Percentiles rank a stretch among this genome's conserved stretches.
These are phyloP conservation scores for Mesembryanthemum crystallinum DNA, from an alignment of 148 eudicot species.

Conservation along the genomic window DNA sequence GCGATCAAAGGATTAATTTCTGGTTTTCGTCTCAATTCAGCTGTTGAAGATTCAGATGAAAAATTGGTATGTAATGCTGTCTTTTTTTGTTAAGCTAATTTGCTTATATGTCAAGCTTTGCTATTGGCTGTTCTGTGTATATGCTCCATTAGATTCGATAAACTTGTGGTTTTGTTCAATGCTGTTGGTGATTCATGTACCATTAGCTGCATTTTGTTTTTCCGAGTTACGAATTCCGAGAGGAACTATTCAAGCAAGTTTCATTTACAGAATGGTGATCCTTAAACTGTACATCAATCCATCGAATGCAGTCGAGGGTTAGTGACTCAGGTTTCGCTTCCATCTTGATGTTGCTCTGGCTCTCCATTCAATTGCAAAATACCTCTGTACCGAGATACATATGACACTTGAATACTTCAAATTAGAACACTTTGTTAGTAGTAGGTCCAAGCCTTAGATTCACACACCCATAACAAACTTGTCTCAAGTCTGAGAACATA, in stretches of 20 bases:
- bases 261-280: not conserved
- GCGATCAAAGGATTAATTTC: constrained; percentile 32
- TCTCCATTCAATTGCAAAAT: not conserved
- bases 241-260: not conserved
- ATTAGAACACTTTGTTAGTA: not conserved
- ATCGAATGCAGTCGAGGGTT: not conserved
- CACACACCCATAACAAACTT: too few relatives aligned
- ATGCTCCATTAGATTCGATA: not conserved
- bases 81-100: constrained; percentile 12
- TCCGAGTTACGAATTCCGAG: not conserved
- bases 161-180: constrained; percentile 15
- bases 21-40: constrained; percentile 34
- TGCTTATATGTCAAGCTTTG: not conserved
- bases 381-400: not conserved
- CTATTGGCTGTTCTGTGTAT: not conserved
- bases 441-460: not conserved
- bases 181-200: too few relatives aligned
- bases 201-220: not conserved
- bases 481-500: too few relatives aligned
- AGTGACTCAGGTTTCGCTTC: not conserved
- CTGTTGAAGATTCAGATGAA: constrained; percentile 40
- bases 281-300: not conserved
- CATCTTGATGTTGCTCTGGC: not conserved
- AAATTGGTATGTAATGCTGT: constrained; percentile 50
- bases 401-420: not conserved